Percentiles rank a stretch among this genome's conserved stretches.
Conservation (phyloP, 202 grass and related monocot genomes). For the Panicum hallii region DNA sequence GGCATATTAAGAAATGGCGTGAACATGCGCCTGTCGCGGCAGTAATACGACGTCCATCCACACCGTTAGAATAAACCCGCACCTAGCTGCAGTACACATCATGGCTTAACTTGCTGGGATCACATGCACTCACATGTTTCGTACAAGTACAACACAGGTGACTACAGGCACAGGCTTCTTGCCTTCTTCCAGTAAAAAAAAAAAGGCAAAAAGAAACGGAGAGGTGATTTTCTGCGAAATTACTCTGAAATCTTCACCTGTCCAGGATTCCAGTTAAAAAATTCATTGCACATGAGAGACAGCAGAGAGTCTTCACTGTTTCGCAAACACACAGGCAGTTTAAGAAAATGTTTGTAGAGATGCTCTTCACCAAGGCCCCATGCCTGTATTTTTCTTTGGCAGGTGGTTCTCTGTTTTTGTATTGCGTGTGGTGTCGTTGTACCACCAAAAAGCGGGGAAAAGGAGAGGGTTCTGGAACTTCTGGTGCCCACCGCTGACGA, state of each 20-base stretch:
- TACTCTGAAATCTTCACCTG: background rate
- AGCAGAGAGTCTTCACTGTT: background rate
- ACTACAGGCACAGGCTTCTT: background rate
- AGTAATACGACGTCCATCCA: constrained; percentile 30
- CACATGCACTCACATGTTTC: background rate
- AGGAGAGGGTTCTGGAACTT: constrained; percentile 6
- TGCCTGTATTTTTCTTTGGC: constrained; percentile 17
- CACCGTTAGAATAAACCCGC: background rate
- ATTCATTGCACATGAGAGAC: background rate
- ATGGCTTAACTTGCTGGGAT: background rate
- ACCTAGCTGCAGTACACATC: background rate
- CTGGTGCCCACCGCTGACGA: background rate
- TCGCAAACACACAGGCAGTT: background rate
- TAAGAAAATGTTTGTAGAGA: background rate
- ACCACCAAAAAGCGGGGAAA: constrained; percentile 12
- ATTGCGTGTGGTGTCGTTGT: constrained; percentile 29
- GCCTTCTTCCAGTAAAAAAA: background rate
- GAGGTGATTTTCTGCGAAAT: background rate
- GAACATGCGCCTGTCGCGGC: constrained; percentile 18
- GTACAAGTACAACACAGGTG: too few relatives aligned
- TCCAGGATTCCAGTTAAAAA: background rate
- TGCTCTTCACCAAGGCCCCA: background rate
- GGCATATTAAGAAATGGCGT: background rate
- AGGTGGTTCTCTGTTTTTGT: constrained; percentile 40
- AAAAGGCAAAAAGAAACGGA: too few relatives aligned